Base-by-base conservation (phyloP, 768 basidiomycete species). In the Boletus rubropictus region DNA sequence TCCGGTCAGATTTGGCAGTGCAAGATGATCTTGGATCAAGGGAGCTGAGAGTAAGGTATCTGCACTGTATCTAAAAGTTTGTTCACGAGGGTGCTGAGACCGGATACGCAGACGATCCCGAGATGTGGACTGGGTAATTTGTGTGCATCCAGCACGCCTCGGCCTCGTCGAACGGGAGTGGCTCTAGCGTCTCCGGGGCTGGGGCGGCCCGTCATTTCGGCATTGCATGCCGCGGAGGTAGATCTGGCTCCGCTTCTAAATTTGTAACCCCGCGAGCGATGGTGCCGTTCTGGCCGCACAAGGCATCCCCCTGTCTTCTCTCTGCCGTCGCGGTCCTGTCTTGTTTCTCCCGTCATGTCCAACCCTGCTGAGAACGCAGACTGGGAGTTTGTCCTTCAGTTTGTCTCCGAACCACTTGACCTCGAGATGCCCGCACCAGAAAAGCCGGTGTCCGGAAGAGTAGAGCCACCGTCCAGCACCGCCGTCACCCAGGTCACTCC, bases 21-120 rank as follows among this genome's bases (percentile, higher is more conserved):
- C 88, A 39, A 94, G 64, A 60, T 95, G 91, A 66, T 93, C 92
- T 27, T 83, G 83, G 15, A 95, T 71, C 17, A 86, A n/a, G 81
- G 78, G 12, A 94, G 72, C 32, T 72, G 64, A 9, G 72, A 70
- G 60, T 94, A 94, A 0, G 80, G 77, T 41, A 94, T 71, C 42
- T 75, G 68, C 0, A 80, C 72, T 3, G 72, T 68, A 45, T 85
- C 75, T 24, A 74, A 73, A 44, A 90, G 66, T 29, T 69, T 76
- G 10, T 76, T 72, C 1, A 78, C 86, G 22, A 95, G 74, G 1
- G 86, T 88, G 57, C 81, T 81, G 42, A 94, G 70, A 3, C 92
- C 91, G 1, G 86, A 88, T 47, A 91, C 91, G 62, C 90, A 93
- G 22, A 94, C 81, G 56, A 94, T 89, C 17, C 85, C 91, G n/a